A percentile compares a stretch with the other conserved stretches of the same genome.
Evolutionary conservation across 805 yeast species (phyloP).

Genomic region (Zygosaccharomyces rouxii): DNA sequence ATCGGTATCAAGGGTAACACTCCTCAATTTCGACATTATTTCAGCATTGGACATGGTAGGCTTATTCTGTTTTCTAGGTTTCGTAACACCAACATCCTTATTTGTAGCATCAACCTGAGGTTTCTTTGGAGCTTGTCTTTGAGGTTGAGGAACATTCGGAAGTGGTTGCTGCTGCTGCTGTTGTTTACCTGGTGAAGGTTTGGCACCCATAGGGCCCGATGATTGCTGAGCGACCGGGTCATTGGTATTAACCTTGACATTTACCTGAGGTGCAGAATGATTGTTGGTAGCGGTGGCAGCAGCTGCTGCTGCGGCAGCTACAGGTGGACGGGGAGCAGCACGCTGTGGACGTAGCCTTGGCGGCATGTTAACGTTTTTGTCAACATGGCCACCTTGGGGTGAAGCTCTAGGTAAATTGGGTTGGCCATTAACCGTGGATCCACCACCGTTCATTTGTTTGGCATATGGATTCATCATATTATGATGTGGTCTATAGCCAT

Average conservation of each 20-base stretch:
- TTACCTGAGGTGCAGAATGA: neutral
- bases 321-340: conserved; percentile 25
- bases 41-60: conserved; percentile 81
- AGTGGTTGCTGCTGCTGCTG: conserved; percentile 27
- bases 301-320: conserved; percentile 6
- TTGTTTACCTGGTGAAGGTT: conserved; percentile 7
- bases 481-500: conserved; percentile 23
- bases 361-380: conserved; percentile 8
- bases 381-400: conserved; percentile 8
- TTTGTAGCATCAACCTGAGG: conserved; percentile 19
- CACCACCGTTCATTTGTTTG: conserved; percentile 8
- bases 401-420: conserved; percentile 6
- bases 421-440: conserved; percentile 1
- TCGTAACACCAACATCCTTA: conserved; percentile 33
- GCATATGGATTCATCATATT: conserved; percentile 26
- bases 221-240: neutral
- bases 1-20: conserved; percentile 78
- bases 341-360: conserved; percentile 28
- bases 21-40: conserved; percentile 70
- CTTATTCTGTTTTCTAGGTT: conserved; percentile 46
- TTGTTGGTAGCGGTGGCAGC: conserved; percentile 5
- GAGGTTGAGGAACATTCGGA: conserved; percentile 16
- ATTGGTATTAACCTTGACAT: neutral
- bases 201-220: conserved; percentile 1
- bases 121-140: conserved; percentile 34